A percentile compares a stretch with the other conserved stretches of the same genome.
These are phyloP conservation scores for Corymbia citriodora DNA, from an alignment of 441 rosid species.

Conservation along the genomic window DNA sequence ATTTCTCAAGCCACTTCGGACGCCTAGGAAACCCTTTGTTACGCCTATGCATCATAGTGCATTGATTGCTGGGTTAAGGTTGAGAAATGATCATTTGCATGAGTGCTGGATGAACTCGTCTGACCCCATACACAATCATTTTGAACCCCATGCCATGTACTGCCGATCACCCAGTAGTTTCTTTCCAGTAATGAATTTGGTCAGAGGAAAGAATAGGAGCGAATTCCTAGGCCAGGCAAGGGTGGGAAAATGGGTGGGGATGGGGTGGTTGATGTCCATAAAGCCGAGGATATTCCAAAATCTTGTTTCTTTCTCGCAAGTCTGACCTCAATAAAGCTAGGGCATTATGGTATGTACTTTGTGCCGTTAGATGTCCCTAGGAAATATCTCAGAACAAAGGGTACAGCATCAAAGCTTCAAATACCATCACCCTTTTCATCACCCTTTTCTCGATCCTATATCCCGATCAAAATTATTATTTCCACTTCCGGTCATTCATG, in stretches of 20 bases:
- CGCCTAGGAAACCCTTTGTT: neutral
- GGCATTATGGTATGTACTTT: constrained; percentile 16
- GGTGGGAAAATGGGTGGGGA: neutral
- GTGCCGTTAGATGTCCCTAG: constrained; percentile 16
- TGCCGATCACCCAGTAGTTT: neutral
- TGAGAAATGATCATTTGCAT: neutral
- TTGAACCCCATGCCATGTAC: neutral
- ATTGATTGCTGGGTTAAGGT: neutral
- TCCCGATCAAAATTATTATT: no score
- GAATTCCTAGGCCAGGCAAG: neutral
- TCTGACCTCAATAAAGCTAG: constrained; percentile 30
- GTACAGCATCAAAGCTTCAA: constrained; percentile 6
- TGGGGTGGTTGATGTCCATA: neutral
- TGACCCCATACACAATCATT: neutral
- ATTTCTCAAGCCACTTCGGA: neutral
- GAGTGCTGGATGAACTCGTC: neutral
- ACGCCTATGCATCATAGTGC: neutral
- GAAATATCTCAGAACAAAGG: constrained; percentile 6
- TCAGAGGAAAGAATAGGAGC: neutral
- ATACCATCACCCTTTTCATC: constrained; percentile 3
- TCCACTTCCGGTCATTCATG: no score
- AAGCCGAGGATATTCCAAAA: neutral
- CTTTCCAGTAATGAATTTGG: neutral
- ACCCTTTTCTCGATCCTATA: no score
- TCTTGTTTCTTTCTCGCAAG: neutral